Percentiles rank a stretch among this genome's conserved stretches.
These are phyloP conservation scores for Phoma sp. DNA, from an alignment of 2,329 filamentous ascomycete species.

Conservation along the genomic window DNA sequence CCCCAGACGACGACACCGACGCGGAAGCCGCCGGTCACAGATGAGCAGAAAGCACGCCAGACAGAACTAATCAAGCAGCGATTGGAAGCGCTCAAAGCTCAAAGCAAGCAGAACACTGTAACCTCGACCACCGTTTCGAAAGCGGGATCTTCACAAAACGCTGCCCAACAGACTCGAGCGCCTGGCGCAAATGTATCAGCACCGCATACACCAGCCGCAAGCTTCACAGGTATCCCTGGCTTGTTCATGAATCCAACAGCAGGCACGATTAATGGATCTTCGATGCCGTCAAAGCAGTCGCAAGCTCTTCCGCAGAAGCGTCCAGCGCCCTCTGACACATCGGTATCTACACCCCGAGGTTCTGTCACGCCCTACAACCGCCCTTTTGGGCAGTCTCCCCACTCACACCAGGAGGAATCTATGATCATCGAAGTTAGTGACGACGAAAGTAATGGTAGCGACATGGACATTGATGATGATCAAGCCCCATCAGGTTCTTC, in stretches of 20 bases:
- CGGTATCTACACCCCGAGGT: slow-evolving; percentile 50
- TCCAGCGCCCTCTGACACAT: slow-evolving; percentile 72
- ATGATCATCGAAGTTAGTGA: slow-evolving; percentile 89
- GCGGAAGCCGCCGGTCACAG: slow-evolving; percentile 27
- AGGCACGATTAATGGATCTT: slow-evolving; percentile 2
- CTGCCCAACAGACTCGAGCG: slow-evolving; percentile 4
- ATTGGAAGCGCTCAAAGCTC: slow-evolving; percentile 66
- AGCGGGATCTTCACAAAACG: neutral
- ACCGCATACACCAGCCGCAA: slow-evolving; percentile 14
- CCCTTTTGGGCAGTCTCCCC: slow-evolving; percentile 64
- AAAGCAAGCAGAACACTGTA: slow-evolving; percentile 20
- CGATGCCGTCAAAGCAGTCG: slow-evolving; percentile 13
- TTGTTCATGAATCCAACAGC: slow-evolving; percentile 55
- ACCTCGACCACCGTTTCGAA: slow-evolving; percentile 19
- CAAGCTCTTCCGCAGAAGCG: slow-evolving; percentile 55
- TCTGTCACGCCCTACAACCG: slow-evolving; percentile 58
- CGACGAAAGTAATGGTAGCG: slow-evolving; percentile 65
- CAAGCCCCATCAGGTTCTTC: slow-evolving; percentile 49
- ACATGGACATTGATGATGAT: slow-evolving; percentile 68
- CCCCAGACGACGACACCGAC: slow-evolving; percentile 24
- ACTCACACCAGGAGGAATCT: slow-evolving; percentile 58
- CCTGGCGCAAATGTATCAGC: slow-evolving; percentile 9
- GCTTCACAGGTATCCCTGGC: slow-evolving; percentile 56
- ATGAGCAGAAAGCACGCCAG: slow-evolving; percentile 62
- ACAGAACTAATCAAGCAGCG: slow-evolving; percentile 80